Evolutionary conservation across 2,329 filamentous ascomycete genomes (phyloP), one percentile per base, ranked within the genome.

Genomic region (Penicillium vulpinum): DNA sequence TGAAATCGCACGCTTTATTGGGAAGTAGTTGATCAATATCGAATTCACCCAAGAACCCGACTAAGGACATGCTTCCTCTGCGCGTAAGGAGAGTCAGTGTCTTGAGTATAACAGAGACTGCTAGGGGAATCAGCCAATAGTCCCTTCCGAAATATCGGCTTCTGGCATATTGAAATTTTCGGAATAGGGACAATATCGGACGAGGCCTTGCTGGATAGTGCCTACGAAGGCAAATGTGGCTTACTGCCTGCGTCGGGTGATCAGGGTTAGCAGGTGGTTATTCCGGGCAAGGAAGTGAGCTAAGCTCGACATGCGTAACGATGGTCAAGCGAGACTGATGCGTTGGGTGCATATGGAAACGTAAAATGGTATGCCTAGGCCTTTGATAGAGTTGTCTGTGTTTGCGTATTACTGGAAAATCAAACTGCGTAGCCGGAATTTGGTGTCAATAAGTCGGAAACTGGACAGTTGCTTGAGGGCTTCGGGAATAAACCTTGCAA

Each of bases 11-110:
- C 22, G 22, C 8, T 50, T 18, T 8, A 22, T 8, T 9, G 9
- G 29, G n/a, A 7, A 33, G 35, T 10, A 8, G 15, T 28, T 28
- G 16, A n/a, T 45, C 50, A 8, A 24, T 16, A 16, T 51, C n/a
- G 21, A 51, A 54, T 15, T 41, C 36, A 15, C 53, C 45, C 7
- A 48, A 29, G 16, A 54, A 48, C 7, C 45, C 24, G 21, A 57
- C 49, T 13, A 24, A 31, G 13, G 50, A 57, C 15, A 51, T 28
- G 11, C 28, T 38, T 21, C 40, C 54, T 54, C 40, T 38, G 11
- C 54, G 45, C 6, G 54, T 36, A 33, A 54, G 44, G 31, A 49
- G 51, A 18, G 38, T 10, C 29, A 8, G 18, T n/a, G 5, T 7
- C 8, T n/a, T 13, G 13, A 16, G 41, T 15, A 29, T 16, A 4